Base-by-base conservation (phyloP, 805 yeast genomes). In the Starmera pachycereana region DNA sequence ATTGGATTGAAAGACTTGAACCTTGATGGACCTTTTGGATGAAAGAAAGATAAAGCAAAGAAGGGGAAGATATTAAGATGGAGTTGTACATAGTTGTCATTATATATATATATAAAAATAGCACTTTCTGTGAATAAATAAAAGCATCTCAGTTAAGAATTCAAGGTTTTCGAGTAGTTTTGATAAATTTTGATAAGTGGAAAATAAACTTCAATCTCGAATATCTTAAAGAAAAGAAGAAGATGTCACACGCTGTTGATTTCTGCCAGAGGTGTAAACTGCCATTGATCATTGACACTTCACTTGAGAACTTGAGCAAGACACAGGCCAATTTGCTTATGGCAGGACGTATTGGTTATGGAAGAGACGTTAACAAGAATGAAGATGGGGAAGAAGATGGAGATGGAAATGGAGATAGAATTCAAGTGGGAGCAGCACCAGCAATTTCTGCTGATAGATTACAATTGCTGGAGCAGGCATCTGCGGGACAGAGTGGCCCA, bases 231-330 rank as follows among this genome's bases (percentile, higher is more conserved):
- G 27, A 22, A 6, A 22, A 22, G 27, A 22, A 22, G 27, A 22
- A 22, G 27, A 22, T 8, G 22, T 32, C 10, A 9, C 12, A 22
- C 13, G 11, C 27, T n/a, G 28, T 42, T 57, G 5, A 48, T 52
- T 60, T 60, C 32, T 82, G 92, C 58, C 83, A 76, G 52, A 61
- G 76, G 48, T 82, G 90, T 56, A 68, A 73, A 42, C 63, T 73
- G 16, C 81, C 84, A 1, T 52, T 82, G 29, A 53, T 56, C 11
- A 58, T 80, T 6, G 84, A 81, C 53, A 68, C 68, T 11, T 71
- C 86, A 0, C 54, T 82, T 12, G 55, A 62, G 16, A 70, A 69
- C 29, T 54, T 80, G 22, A 69, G 74, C 37, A 61, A 66, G 18
- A 76, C 79, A 0, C 88, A 81, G 52, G 60, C 69, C 4, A 68